Base-by-base conservation (phyloP, 2,329 filamentous ascomycete genomes). In the Arthrobotrys conoides region DNA sequence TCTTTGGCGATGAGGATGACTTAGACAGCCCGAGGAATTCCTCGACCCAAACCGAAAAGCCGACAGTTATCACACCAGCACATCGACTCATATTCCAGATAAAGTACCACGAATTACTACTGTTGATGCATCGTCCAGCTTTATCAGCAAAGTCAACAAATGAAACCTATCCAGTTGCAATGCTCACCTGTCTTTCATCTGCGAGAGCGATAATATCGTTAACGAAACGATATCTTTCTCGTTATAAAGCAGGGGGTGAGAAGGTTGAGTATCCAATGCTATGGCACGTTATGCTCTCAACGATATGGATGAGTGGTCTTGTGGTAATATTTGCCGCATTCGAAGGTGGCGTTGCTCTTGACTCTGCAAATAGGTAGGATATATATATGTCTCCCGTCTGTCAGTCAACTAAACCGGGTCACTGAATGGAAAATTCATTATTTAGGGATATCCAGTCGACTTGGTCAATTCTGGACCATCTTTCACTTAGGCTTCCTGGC, bases 161-260 rank as follows among this genome's bases (percentile, higher is more conserved):
- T 1, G 83, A 85, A 0, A 85, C 85, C 0, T 88, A 87, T 69
- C 85, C 86, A 3, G 85, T 85, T 0, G 87, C 87, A 0, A 81
- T 88, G 36, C 87, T 88, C 65, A 85, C 86, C 0, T 88, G 87
- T 59, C 87, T 88, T 36, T 85, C 85, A 0, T 87, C 87, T 0
- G 87, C 87, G 14, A 85, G 86, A 27, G 86, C 85, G 0, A 86
- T 88, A 22, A 85, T 88, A 6, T 85, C 84, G 4, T 83, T 84
- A 0, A 81, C 87, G 30, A 85, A 85, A 59, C 80, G 80, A 20
- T 80, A 83, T 14, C 79, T 77, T 5, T 78, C 73, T 6, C 80
- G 72, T 0, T 66, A 83, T 57, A 66, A 82, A 57, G 20, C 16
- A n/a, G 8, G 38, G 0, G 64, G 59, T 1, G 64, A 64, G 5